phyloP scores from a whole-genome alignment of 2,329 filamentous ascomycete species.

The Colletotrichum tropicale region DNA sequence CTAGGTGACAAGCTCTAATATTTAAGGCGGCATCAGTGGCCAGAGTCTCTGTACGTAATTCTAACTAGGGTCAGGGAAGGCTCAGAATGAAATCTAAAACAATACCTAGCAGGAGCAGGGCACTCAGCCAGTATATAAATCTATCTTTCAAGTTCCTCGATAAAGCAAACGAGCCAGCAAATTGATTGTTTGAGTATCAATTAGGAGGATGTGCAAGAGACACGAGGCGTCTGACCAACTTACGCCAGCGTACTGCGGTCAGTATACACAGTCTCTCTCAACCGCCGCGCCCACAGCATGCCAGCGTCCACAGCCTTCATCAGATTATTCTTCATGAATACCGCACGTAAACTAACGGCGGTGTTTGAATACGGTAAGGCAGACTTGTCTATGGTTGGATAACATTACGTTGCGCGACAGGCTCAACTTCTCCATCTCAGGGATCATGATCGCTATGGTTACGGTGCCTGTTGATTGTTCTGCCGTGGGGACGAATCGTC shows the following conservation, averaged over 20 bases:
- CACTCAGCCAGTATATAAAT: neutral
- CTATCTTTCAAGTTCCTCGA: neutral
- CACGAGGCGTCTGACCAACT: neutral
- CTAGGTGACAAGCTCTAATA: neutral
- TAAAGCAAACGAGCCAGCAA: neutral
- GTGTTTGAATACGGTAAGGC: neutral
- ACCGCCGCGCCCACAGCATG: neutral
- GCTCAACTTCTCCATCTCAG: neutral
- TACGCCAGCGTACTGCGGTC: neutral
- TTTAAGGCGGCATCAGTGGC: neutral
- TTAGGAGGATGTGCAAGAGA: neutral
- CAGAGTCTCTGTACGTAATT: neutral
- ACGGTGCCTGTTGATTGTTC: no score
- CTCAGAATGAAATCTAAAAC: rapidly evolving
- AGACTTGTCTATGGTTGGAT: no score
- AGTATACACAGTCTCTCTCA: neutral
- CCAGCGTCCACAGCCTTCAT: neutral
- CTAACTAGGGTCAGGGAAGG: neutral
- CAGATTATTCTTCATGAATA: neutral
- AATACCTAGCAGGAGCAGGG: neutral
- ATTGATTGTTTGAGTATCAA: neutral
- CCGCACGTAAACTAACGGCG: neutral
- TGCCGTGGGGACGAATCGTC: neutral
- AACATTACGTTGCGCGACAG: neutral
- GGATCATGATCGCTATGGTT: neutral